phyloP scores from a whole-genome alignment of 148 eudicot species.

The Amaranthus hypochondriacus region DNA sequence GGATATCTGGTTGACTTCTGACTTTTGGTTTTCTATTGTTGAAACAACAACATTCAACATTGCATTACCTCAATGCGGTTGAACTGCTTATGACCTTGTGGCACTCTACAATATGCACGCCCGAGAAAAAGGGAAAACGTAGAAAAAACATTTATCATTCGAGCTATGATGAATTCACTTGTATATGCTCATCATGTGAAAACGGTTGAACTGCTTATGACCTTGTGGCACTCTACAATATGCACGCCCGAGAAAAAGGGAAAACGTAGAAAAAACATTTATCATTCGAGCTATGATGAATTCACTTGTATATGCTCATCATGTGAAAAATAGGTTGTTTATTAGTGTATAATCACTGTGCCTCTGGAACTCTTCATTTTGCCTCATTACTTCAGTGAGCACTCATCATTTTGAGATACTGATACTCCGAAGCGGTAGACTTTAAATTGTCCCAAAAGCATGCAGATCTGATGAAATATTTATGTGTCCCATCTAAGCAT shows the following conservation, averaged over 20 bases:
- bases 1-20: background rate
- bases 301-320: background rate
- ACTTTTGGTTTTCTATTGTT: background rate
- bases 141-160: no score
- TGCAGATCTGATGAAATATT: background rate
- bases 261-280: no score
- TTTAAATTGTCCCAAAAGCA: background rate
- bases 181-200: background rate
- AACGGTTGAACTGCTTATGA: no score
- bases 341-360: background rate
- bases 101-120: no score
- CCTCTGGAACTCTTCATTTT: background rate
- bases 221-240: no score
- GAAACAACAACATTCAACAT: background rate
- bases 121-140: no score
- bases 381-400: no score
- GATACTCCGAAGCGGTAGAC: background rate
- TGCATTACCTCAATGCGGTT: no score
- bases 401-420: no score
- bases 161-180: background rate
- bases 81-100: no score
- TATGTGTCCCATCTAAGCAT: background rate
- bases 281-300: background rate
- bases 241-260: no score
- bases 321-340: background rate